These are phyloP conservation scores for Novymonas esmeraldas DNA, from an alignment of 208 protist species.

Conservation along the genomic window DNA sequence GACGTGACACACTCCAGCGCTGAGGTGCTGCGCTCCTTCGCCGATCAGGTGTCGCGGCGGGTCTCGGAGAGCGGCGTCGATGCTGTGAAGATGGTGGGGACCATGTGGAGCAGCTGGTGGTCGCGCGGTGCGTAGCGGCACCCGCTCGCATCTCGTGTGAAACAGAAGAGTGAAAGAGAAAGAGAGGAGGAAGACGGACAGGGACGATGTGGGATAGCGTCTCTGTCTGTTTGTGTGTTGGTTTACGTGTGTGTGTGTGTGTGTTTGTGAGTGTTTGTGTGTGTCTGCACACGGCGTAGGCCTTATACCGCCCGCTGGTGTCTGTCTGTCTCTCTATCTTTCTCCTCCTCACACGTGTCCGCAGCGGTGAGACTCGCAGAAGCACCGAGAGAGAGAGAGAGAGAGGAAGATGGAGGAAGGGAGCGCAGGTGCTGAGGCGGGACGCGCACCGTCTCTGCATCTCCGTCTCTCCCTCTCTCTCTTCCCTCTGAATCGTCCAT, in stretches of 20 bases:
- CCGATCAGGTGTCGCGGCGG: conserved; percentile 34
- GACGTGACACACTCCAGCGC: conserved; percentile 52
- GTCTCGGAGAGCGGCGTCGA: conserved; percentile 29
- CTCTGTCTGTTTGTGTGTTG: neutral
- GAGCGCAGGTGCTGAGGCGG: too few species aligned
- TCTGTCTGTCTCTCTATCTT: neutral
- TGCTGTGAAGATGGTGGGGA: conserved; percentile 37
- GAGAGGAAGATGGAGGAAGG: too few species aligned
- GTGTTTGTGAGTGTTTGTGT: neutral
- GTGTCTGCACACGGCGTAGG: neutral
- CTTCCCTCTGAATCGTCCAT: neutral
- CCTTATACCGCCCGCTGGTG: neutral
- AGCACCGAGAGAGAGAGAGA: too few species aligned
- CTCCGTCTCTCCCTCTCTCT: too few species aligned
- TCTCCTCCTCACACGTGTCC: too few species aligned
- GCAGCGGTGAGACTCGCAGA: too few species aligned
- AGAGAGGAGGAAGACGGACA: neutral
- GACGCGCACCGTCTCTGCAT: too few species aligned
- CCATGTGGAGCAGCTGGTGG: conserved; percentile 30
- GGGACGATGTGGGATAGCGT: neutral
- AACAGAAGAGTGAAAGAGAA: neutral
- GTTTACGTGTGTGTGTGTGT: neutral
- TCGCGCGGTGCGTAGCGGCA: conserved; percentile 1
- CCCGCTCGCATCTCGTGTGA: neutral
- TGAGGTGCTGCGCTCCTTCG: conserved; percentile 41